These are phyloP conservation scores for Lipomyces yamadae DNA, from an alignment of 805 yeast genomes.

Conservation along the genomic window DNA sequence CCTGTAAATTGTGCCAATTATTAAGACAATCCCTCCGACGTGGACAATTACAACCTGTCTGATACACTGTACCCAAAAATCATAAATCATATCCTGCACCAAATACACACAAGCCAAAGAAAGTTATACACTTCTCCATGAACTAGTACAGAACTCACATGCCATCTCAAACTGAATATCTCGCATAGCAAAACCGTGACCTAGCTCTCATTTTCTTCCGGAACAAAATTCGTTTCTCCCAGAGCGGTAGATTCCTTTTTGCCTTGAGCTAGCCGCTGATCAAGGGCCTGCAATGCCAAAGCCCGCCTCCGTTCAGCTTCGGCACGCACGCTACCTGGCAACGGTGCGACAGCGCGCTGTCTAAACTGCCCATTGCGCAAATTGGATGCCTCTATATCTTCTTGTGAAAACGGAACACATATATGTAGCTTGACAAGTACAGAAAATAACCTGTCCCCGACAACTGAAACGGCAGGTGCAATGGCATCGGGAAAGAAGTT, in stretches of 20 bases:
- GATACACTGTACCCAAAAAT: neutral
- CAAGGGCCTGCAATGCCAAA: constrained; percentile 46
- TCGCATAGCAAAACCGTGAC: neutral
- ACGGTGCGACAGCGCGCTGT: constrained; percentile 35
- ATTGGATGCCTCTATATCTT: constrained; percentile 35
- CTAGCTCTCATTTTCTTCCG: constrained; percentile 48
- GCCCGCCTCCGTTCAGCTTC: constrained; percentile 47
- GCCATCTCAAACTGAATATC: neutral
- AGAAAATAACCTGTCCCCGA: constrained; percentile 15
- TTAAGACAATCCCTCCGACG: too few relatives aligned
- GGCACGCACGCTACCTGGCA: constrained; percentile 42
- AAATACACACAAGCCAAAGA: neutral
- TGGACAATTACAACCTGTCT: neutral
- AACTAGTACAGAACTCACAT: neutral
- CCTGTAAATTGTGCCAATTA: too few relatives aligned
- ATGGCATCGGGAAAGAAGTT: constrained; percentile 77
- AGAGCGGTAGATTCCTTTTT: constrained; percentile 29
- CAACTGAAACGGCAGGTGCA: constrained; percentile 45
- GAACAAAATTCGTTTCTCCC: constrained; percentile 34
- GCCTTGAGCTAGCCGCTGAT: constrained; percentile 38
- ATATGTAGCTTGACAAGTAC: constrained; percentile 27
- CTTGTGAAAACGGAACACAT: constrained; percentile 34
- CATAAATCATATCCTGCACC: neutral
- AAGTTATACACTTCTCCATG: neutral
- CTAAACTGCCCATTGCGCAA: constrained; percentile 31